Base-by-base conservation (phyloP, 1,139 yeast genomes). In the Pichia sp. region DNA sequence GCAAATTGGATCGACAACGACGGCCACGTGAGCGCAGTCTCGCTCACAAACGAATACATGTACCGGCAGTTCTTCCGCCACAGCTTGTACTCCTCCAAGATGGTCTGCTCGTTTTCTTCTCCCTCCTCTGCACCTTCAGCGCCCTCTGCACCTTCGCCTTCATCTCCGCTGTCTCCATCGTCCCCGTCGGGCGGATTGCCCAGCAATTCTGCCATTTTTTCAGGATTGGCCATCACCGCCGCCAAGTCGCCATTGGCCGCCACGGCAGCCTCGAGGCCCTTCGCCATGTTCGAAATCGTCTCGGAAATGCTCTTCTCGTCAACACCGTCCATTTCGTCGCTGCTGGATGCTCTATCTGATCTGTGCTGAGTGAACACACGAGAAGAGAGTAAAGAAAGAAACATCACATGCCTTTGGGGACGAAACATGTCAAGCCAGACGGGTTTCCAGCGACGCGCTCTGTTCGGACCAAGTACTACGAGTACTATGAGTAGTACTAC, bases 61-160 rank as follows among this genome's bases (percentile, higher is more conserved):
- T 78, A 81, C 14, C 89, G 84, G 59, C 91, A 86, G 65, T 86
- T 87, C 65, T 86, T 83, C 59, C 89, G 76, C 95, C 95, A 87
- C 60, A 86, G 69, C 59, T 84, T 83, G 65, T 87, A 87, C 66
- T 87, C 93, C 60, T 85, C 90, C 55, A 85, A 74, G 56, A 81
- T 77, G 29, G 81, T 74, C 55, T 75, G 65, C 57, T 76, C 81
- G 44, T 62, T 65, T 24, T 60, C 64, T 40, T 59, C 58, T 27
- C 60, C 65, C 12, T 55, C 60, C 10, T 50, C 56, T 27, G 50
- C 57, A 4, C 20, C 43, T 8, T 20, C 41, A 6, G 57, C 57
- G 30, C 60, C 63, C n/a, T 56, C 60, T 16, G 43, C 54, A 29
- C 49, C 57, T 4, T 20, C 41, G 7, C 33, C 34, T 29, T 29